Evolutionary conservation across 208 protist species (phyloP).

Genomic region (Leishmania aethiopica): DNA sequence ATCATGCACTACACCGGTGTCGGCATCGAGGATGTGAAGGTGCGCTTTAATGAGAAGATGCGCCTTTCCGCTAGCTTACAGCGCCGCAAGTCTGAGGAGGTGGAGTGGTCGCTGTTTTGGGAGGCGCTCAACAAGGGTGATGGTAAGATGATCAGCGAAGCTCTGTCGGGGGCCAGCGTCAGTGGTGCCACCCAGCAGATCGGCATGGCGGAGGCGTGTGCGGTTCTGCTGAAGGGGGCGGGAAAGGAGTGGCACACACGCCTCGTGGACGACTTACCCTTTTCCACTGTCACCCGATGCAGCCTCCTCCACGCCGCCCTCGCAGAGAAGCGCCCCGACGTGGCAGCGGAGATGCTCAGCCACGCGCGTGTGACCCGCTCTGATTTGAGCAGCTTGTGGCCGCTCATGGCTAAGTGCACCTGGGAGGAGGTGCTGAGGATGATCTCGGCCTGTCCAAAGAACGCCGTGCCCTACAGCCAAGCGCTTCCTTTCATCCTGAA

Average conservation of each 20-base stretch:
- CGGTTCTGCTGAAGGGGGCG: conserved; percentile 74
- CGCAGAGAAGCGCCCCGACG: conserved; percentile 64
- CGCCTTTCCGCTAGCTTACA: conserved; percentile 74
- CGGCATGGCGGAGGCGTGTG: conserved; percentile 84
- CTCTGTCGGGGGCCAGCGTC: conserved; percentile 59
- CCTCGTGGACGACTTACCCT: conserved; percentile 79
- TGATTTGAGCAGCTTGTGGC: conserved; percentile 75
- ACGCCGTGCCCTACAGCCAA: conserved; percentile 73
- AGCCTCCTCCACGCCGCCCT: conserved; percentile 83
- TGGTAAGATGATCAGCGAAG: conserved; percentile 75
- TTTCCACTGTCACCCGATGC: conserved; percentile 79
- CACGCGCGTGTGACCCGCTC: conserved; percentile 58
- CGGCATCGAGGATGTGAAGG: conserved; percentile 83
- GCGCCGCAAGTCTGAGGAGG: conserved; percentile 73
- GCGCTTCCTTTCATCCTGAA: conserved; percentile 75
- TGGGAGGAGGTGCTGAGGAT: conserved; percentile 86
- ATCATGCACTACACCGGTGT: conserved; percentile 88
- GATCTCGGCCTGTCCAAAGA: conserved; percentile 87
- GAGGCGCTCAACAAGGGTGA: conserved; percentile 85
- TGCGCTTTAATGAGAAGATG: conserved; percentile 88
- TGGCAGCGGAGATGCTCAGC: conserved; percentile 82
- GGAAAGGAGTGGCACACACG: conserved; percentile 73
- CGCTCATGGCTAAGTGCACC: conserved; percentile 68
- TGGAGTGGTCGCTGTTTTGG: conserved; percentile 90
- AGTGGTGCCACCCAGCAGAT: conserved; percentile 56